Conservation (phyloP, 1,139 yeast genomes). For the Suhomyces wounanorum region DNA sequence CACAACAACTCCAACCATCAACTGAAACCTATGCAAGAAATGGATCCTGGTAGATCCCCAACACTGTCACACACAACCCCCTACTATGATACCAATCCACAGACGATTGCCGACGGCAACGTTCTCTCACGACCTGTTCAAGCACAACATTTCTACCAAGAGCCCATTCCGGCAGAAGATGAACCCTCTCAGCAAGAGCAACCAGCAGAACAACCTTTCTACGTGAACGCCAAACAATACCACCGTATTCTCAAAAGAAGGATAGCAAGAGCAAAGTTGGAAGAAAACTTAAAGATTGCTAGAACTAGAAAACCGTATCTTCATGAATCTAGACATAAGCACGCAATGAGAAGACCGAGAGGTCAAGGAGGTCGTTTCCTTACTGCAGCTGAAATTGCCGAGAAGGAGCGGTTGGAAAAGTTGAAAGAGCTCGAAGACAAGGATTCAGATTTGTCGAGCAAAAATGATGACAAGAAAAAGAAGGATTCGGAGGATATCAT, state of each 20-base stretch:
- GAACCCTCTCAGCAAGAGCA: slow-evolving; percentile 13
- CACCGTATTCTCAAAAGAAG: slow-evolving; percentile 92
- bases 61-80: slow-evolving; percentile 17
- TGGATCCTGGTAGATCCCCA: slow-evolving; percentile 15
- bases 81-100: slow-evolving; percentile 16
- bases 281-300: slow-evolving; percentile 83
- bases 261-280: slow-evolving; percentile 89
- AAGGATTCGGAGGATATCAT: slow-evolving; percentile 1
- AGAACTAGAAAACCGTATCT: slow-evolving; percentile 91
- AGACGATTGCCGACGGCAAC: slow-evolving; percentile 7
- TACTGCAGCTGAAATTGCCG: slow-evolving; percentile 96
- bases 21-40: slow-evolving; percentile 2
- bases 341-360: slow-evolving; percentile 98
- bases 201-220: slow-evolving; percentile 80
- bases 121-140: slow-evolving; percentile 9
- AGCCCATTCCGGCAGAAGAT: slow-evolving; percentile 10
- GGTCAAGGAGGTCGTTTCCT: slow-evolving; percentile 98
- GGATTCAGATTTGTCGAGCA: slow-evolving; percentile 1
- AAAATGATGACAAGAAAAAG: not conserved
- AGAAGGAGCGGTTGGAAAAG: slow-evolving; percentile 63
- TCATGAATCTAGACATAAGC: slow-evolving; percentile 97
- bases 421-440: slow-evolving; percentile 42
- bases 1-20: slow-evolving; percentile 18
- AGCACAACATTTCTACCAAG: slow-evolving; percentile 14
- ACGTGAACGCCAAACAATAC: slow-evolving; percentile 96